Conservation (phyloP, 129 eudicot species). For the Helianthus tuberosus region DNA sequence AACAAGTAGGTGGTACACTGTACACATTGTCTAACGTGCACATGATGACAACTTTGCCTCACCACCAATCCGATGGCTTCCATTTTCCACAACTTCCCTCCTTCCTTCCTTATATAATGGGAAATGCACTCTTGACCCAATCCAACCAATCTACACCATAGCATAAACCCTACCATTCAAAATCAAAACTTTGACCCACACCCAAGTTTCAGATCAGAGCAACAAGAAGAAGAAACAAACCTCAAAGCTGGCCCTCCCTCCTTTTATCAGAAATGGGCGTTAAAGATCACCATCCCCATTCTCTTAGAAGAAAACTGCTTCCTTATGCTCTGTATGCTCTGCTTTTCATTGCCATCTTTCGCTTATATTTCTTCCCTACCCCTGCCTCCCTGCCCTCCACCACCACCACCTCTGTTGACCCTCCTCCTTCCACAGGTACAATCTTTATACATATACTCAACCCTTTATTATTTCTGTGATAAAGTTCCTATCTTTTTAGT, state of each 20-base stretch:
- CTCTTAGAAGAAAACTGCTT: constrained; percentile 50
- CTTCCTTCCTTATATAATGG: too few species aligned
- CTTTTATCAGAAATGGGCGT: constrained; percentile 36
- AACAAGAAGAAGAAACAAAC: neutral
- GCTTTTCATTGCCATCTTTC: constrained; percentile 54
- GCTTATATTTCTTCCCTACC: constrained; percentile 53
- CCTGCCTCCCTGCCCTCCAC: constrained; percentile 25
- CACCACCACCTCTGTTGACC: constrained; percentile 20
- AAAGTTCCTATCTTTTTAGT: neutral
- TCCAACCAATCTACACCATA: constrained; percentile 21
- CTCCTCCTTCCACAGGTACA: constrained; percentile 49
- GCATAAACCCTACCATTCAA: neutral
- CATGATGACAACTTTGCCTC: constrained; percentile 15
- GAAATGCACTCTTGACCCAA: constrained; percentile 22
- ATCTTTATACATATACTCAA: constrained; percentile 2
- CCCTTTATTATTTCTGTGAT: constrained; percentile 14
- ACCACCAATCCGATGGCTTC: constrained; percentile 12
- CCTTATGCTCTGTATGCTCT: constrained; percentile 56
- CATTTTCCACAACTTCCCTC: neutral
- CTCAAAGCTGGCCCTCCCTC: neutral
- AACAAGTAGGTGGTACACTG: constrained; percentile 20
- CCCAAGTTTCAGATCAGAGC: neutral
- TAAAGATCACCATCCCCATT: constrained; percentile 37
- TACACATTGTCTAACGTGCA: constrained; percentile 32
- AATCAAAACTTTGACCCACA: constrained; percentile 8